Base-by-base conservation (phyloP, 768 basidiomycete genomes). In the Cubamyces sp. region DNA sequence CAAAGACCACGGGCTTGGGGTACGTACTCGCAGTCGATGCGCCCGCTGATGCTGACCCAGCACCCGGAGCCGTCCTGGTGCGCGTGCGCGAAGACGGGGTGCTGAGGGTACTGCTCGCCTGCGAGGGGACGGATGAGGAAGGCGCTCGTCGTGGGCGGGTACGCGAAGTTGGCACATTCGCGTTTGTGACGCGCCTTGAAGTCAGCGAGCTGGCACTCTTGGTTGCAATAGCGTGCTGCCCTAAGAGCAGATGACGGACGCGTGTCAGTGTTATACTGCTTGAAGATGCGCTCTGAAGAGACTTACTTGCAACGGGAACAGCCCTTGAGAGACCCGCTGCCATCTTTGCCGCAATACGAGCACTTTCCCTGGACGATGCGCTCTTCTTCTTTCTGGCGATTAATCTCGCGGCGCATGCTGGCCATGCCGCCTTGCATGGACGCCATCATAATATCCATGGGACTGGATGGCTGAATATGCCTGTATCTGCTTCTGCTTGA, bases 261-360 rank as follows among this genome's bases (percentile, higher is more conserved):
- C 9, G 11, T 34, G 34, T 9, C 6, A 34, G 34, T 34, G 9
- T 1, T 11, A 16, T 3, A 14, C 6, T 11, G 15, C 12, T 16
- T n/a, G 18, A 39, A 21, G 6, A 18, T n/a, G 6, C 0, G 21
- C 8, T 5, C 11, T n/a, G 25, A 9, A n/a, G n/a, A n/a, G 3
- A 42, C 53, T 40, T 5, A 61, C 60, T 55, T 61, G 60, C 60
- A 61, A 2, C 54, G 54, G 5, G 60, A 55, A 16, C 60, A 61
- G 16, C 40, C 50, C 28, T 55, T 55, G 40, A 61, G 53, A 8
- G 54, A 28, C 6, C n/a, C 21, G 3, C 47, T 39, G n/a, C 54
- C 47, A 1, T 55, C 26, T n/a, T 55, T 55, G 1, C 48, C 54
- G 41, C 60, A 61, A 15, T 42, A 50, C 2, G 47, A 12, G 40